Evolutionary conservation across 768 basidiomycete genomes (phyloP), one percentile per base, ranked within the genome.

Genomic region (Phlebiopsis gigantea): DNA sequence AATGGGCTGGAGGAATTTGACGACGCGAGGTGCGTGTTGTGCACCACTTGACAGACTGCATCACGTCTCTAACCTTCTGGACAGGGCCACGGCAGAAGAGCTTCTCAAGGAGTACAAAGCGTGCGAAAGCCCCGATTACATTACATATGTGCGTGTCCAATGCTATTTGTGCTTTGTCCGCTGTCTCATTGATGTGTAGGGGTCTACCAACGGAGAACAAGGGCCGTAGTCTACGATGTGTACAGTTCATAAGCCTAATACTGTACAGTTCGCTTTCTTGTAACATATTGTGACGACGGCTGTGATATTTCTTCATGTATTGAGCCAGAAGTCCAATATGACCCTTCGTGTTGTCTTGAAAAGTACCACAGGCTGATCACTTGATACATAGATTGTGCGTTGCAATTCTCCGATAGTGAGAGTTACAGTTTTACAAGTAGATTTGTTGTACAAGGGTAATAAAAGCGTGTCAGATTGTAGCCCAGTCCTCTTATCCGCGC

Each of bases 1-100:
- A 88, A 95, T 68, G 87, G 87, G 1, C 70, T 98, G 61, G 93
- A 95, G 61, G 95, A 98, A 72, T 98, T 99, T 70, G 95, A 98
- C 65, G 93, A 97, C 72, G 90, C 97, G n/a, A 83, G 92, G 93
- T 92, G 65, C 57, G 79, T 61, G 8, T 17, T 24, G 25, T 4
- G n/a, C 28, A 42, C 24, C 39, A 5, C 24, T 31, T 46, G 9
- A 31, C 29, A 46, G 34, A 17, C 28, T 39, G 53, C 8, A 26
- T 48, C 19, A 21, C n/a, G 54, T 44, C 45, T 58, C 53, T 51
- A 21, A 46, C 22, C 41, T 48, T 55, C 44, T 48, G 12, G 8
- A 8, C 63, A 93, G 92, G 57, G 90, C 88, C 5, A 90, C 88
- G 19, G 91, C 89, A 28, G 88, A 92, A 53, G 91, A 93, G 63